Percentiles rank a stretch among this genome's conserved stretches.
These are phyloP conservation scores for Blastobotrys mokoenaii DNA, from an alignment of 805 yeast genomes.

Conservation along the genomic window DNA sequence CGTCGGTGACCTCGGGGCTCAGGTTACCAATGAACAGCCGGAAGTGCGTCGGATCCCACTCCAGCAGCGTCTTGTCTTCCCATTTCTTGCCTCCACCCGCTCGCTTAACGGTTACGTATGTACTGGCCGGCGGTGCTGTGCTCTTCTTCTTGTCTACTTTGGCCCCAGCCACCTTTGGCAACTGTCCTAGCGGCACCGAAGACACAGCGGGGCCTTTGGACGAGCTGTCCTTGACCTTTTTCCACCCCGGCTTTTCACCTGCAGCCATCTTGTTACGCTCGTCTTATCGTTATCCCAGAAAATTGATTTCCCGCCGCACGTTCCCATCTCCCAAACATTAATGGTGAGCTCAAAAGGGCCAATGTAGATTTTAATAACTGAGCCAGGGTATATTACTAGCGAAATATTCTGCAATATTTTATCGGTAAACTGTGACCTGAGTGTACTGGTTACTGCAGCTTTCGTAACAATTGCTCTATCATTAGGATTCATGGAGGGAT, in stretches of 20 bases:
- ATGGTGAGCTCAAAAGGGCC: too few species aligned
- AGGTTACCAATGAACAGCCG: constrained; percentile 68
- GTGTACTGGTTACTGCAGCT: too few species aligned
- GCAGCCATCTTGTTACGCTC: not conserved
- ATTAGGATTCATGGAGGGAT: too few species aligned
- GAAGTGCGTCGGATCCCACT: constrained; percentile 67
- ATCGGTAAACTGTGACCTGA: too few species aligned
- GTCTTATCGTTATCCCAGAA: too few species aligned
- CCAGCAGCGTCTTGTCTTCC: constrained; percentile 40
- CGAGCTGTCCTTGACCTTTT: constrained; percentile 10
- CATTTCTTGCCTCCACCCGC: constrained; percentile 40
- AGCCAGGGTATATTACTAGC: too few species aligned
- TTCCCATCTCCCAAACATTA: too few species aligned
- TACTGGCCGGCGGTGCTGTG: not conserved
- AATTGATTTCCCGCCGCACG: too few species aligned
- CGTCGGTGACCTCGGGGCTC: constrained; percentile 58
- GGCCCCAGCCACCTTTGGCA: constrained; percentile 1
- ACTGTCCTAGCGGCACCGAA: constrained; percentile 11
- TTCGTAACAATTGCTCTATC: too few species aligned
- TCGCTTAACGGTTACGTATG: constrained; percentile 33
- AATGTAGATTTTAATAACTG: too few species aligned
- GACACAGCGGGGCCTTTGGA: constrained; percentile 2
- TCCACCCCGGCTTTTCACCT: not conserved
- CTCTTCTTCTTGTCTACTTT: constrained; percentile 3
- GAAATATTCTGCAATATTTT: too few species aligned